These are phyloP conservation scores for Adansonia madagascariensis DNA, from an alignment of 441 rosid species.

Conservation along the genomic window DNA sequence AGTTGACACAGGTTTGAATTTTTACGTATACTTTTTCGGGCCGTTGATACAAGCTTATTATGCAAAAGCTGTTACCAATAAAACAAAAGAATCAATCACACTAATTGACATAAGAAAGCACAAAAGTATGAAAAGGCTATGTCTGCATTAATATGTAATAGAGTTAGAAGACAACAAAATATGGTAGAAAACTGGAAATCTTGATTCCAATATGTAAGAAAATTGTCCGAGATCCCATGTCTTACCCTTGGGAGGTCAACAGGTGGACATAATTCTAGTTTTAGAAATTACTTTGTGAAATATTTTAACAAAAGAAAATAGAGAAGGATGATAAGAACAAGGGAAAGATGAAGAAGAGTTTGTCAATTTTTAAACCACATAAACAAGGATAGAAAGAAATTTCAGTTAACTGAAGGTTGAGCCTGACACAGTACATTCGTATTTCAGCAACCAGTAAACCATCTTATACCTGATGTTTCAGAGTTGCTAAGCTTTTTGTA, in stretches of 20 bases:
- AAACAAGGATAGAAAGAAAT: background rate
- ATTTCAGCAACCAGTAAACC: background rate
- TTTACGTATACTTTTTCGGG: conserved; percentile 51
- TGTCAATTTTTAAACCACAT: background rate
- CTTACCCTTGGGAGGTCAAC: background rate
- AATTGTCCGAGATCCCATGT: background rate
- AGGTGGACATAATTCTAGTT: background rate
- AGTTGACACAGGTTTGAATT: conserved; percentile 66
- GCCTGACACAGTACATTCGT: background rate
- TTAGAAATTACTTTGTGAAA: background rate
- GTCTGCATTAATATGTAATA: conserved; percentile 1
- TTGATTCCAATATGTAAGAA: conserved; percentile 15
- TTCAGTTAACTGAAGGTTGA: background rate
- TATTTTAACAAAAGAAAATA: background rate
- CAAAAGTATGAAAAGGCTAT: conserved; percentile 21
- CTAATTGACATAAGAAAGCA: conserved; percentile 11
- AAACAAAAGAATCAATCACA: conserved; percentile 12
- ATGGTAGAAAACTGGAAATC: conserved; percentile 16
- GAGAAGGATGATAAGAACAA: background rate
- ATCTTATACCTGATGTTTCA: conserved; percentile 70
- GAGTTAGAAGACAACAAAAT: conserved; percentile 8
- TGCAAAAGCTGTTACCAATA: conserved; percentile 58
- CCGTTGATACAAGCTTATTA: conserved; percentile 71
- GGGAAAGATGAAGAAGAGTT: background rate
- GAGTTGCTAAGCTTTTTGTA: conserved; percentile 74